Percentiles rank a stretch among this genome's conserved stretches.
These are phyloP conservation scores for Physocladia obscura DNA, from an alignment of 192 early-diverging fungal species.

Conservation along the genomic window DNA sequence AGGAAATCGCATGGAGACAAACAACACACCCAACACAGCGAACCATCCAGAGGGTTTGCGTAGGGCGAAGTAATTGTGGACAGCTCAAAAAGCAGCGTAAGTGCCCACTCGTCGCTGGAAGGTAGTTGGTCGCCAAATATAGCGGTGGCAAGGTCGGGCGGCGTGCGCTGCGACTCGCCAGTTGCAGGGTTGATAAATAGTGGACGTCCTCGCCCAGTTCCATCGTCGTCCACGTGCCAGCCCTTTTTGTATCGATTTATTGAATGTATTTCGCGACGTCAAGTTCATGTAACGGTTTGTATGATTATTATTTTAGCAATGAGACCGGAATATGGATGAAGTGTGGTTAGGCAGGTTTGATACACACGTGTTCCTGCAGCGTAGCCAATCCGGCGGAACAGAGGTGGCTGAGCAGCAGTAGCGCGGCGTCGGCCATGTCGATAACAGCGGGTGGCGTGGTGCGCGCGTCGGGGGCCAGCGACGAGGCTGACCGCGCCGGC, in stretches of 20 bases:
- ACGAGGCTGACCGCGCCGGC: constrained; percentile 3
- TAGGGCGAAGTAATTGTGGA: constrained; percentile 25
- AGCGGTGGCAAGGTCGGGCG: constrained; percentile 10
- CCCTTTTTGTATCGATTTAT: too few species aligned
- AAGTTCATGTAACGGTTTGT: too few species aligned
- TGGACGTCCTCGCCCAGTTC: constrained; percentile 26
- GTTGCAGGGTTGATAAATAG: constrained; percentile 26
- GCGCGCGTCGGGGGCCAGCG: constrained; percentile 19
- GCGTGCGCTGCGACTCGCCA: constrained; percentile 21
- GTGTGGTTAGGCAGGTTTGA: neutral
- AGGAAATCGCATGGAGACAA: neutral
- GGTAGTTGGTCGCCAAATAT: neutral
- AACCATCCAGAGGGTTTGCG: constrained; percentile 30
- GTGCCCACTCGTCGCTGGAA: constrained; percentile 21
- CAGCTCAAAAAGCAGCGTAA: constrained; percentile 29
- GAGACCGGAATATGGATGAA: too few species aligned
- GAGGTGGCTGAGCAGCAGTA: constrained; percentile 14
- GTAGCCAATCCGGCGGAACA: constrained; percentile 8
- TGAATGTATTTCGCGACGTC: too few species aligned
- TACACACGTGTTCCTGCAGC: neutral
- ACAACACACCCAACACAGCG: constrained; percentile 18
- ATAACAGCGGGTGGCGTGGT: constrained; percentile 15
- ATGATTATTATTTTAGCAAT: too few species aligned
- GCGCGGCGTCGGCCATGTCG: constrained; percentile 28
- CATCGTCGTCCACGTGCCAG: constrained; percentile 35